Percentiles rank a stretch among this genome's conserved stretches.
phyloP scores from a whole-genome alignment of 305 asterid genomes.

The Solanum hybrid region DNA sequence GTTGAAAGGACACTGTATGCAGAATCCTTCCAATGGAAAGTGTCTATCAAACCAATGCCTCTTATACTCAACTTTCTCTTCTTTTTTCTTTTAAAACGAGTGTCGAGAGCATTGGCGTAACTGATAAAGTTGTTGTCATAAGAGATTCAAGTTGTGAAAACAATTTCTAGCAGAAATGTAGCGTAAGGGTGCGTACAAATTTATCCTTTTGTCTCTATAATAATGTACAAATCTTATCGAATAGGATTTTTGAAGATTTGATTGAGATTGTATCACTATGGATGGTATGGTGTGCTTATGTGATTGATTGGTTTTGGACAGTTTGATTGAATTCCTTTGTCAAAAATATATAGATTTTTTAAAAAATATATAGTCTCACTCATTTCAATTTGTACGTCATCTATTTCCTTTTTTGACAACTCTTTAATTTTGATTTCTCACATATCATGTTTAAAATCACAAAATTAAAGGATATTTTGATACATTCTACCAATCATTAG shows the following conservation, averaged over 20 bases:
- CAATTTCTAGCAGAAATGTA: not conserved
- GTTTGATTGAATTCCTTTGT: not conserved
- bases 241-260: not conserved
- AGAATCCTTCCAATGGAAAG: slow-evolving; percentile 21
- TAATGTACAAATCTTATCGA: not conserved
- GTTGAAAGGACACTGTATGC: slow-evolving; percentile 47
- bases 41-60: not conserved
- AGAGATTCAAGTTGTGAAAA: not conserved
- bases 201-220: not conserved
- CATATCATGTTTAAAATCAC: not conserved
- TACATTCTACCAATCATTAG: too few species aligned
- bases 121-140: not conserved
- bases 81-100: not conserved
- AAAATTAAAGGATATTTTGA: too few species aligned
- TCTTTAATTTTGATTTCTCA: not conserved
- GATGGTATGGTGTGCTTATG: not conserved
- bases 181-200: not conserved
- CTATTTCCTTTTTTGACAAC: too few species aligned
- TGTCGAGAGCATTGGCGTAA: not conserved
- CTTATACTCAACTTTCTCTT: not conserved
- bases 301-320: not conserved
- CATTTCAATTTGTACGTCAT: not conserved
- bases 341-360: too few species aligned
- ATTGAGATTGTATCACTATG: not conserved
- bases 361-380: not conserved